A percentile compares a stretch with the other conserved stretches of the same genome.
Evolutionary conservation across 495 filamentous ascomycete genomes (phyloP).

Genomic region (Tuber brumale): DNA sequence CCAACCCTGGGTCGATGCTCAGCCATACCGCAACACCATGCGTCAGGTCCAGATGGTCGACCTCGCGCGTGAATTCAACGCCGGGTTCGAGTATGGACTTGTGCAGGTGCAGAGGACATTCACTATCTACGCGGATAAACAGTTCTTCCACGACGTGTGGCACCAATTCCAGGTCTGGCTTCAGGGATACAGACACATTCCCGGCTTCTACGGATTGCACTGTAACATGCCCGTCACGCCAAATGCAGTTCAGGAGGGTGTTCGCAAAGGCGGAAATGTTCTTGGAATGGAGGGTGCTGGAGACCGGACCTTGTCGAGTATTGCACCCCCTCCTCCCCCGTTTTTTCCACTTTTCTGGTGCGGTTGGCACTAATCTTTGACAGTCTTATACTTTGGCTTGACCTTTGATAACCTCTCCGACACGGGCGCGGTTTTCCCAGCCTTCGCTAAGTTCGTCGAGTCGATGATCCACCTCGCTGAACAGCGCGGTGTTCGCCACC

Average conservation of each 20-base stretch:
- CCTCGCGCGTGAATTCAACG: not conserved
- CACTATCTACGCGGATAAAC: conserved; percentile 16
- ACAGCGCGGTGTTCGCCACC: not conserved
- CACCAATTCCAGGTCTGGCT: conserved; percentile 6
- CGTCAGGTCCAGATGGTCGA: not conserved
- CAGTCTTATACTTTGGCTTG: not conserved
- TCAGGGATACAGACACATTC: conserved; percentile 14
- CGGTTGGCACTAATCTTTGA: not conserved
- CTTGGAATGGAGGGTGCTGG: not conserved
- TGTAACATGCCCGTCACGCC: conserved; percentile 21
- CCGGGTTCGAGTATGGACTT: not conserved
- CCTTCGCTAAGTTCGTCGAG: not conserved
- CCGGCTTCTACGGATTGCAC: conserved; percentile 18
- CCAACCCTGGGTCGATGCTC: not conserved
- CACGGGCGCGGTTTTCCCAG: not conserved
- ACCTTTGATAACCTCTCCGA: not conserved
- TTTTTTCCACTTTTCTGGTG: not conserved
- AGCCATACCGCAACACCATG: not conserved
- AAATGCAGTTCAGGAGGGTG: not conserved
- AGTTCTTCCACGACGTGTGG: conserved; percentile 14
- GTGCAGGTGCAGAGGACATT: conserved; percentile 19
- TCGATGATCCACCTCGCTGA: not conserved
- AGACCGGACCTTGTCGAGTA: not conserved
- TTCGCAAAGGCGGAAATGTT: not conserved
- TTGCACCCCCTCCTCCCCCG: not conserved